These are phyloP conservation scores for Pisolithus thermaeus DNA, from an alignment of 1,284 basidiomycete genomes.

Conservation along the genomic window DNA sequence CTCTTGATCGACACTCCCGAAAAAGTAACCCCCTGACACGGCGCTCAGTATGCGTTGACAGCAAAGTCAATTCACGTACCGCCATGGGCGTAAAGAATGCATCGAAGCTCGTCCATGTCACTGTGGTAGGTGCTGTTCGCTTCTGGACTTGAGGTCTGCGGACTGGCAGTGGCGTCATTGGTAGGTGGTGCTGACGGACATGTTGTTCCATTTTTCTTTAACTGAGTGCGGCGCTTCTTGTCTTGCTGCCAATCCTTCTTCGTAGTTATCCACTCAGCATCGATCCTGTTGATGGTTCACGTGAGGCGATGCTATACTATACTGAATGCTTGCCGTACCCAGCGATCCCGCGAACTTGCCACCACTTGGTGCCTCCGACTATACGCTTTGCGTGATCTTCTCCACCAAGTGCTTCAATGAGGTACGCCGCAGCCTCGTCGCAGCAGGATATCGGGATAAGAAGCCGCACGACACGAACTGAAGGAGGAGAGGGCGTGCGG, in stretches of 20 bases:
- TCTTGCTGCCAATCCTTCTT: slow-evolving; percentile 67
- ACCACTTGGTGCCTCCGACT: slow-evolving; percentile 93
- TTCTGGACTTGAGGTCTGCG: slow-evolving; percentile 19
- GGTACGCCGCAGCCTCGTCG: slow-evolving; percentile 68
- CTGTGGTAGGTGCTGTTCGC: slow-evolving; percentile 42
- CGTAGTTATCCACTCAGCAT: slow-evolving; percentile 87
- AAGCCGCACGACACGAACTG: slow-evolving; percentile 76
- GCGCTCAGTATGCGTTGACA: background rate
- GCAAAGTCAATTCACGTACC: slow-evolving; percentile 34
- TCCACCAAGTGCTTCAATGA: slow-evolving; percentile 83
- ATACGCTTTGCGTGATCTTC: slow-evolving; percentile 67
- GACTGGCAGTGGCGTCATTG: slow-evolving; percentile 14
- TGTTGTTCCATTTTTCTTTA: slow-evolving; percentile 17
- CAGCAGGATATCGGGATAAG: slow-evolving; percentile 73
- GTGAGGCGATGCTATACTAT: background rate
- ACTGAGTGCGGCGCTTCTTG: slow-evolving; percentile 45
- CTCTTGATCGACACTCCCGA: slow-evolving; percentile 76
- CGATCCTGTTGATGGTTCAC: slow-evolving; percentile 45
- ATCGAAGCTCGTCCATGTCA: slow-evolving; percentile 82
- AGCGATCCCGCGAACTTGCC: slow-evolving; percentile 82
- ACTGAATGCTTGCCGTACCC: slow-evolving; percentile 43
- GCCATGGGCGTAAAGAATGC: slow-evolving; percentile 83
- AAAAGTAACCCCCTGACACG: slow-evolving; percentile 67
- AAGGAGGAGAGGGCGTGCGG: slow-evolving; percentile 83
- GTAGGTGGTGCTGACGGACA: slow-evolving; percentile 3